Percentiles rank a stretch among this genome's conserved stretches.
phyloP scores from a whole-genome alignment of 73 alveolate species.

The Paramecium tetraurelia region DNA sequence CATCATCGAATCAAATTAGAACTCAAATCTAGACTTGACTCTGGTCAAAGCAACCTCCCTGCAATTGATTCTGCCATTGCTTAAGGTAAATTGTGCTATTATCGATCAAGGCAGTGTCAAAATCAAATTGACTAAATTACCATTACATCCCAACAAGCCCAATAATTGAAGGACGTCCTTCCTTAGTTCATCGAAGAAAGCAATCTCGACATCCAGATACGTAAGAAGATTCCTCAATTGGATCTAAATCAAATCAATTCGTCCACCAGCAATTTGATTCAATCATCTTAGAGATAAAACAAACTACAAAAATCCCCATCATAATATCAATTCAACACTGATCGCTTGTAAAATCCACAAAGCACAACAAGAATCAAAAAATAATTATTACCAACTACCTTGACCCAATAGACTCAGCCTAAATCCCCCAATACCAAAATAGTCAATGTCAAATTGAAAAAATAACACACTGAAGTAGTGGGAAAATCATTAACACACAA shows the following conservation, averaged over 20 bases:
- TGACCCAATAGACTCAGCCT: not conserved
- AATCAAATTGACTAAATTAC: conserved; percentile 7
- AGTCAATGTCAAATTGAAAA: conserved; percentile 6
- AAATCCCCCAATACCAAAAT: conserved; percentile 21
- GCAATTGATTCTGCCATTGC: not conserved
- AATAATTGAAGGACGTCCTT: not conserved
- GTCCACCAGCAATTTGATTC: conserved; percentile 31
- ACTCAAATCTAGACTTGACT: not conserved
- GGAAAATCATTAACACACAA: not conserved
- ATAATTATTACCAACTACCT: not conserved
- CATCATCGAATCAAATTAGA: not conserved
- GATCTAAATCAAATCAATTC: not conserved
- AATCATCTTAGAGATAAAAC: conserved; percentile 25
- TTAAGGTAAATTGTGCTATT: not conserved
- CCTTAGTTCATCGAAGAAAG: conserved; percentile 13
- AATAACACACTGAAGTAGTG: not conserved
- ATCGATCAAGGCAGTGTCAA: conserved; percentile 19
- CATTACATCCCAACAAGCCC: conserved; percentile 10
- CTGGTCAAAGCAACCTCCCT: not conserved
- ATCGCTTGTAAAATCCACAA: not conserved
- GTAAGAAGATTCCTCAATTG: conserved; percentile 16
- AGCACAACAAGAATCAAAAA: not conserved
- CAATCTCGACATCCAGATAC: not conserved
- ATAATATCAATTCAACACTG: conserved; percentile 22
- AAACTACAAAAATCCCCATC: conserved; percentile 30